Base-by-base conservation (phyloP, 805 yeast genomes). In the Candida oleophila region DNA sequence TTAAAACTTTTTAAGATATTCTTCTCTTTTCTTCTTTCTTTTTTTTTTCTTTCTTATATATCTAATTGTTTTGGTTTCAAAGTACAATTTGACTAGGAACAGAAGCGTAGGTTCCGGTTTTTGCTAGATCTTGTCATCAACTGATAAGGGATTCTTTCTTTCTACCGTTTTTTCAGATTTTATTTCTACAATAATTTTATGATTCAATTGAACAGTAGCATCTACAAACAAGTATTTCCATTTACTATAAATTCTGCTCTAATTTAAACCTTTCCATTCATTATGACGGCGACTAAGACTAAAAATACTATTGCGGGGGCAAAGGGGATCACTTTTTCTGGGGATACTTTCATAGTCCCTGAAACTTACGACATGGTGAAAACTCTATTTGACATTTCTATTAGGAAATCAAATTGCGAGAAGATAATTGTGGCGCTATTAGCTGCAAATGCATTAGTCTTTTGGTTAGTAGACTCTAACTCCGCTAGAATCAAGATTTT, bases 311-410 rank as follows among this genome's bases (percentile, higher is more conserved):
- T 60, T 14, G 38, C 55, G 12, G 67, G 66, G 1, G 64, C 68
- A 20, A 61, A 63, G 45, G 81, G 81, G 1, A 71, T 74, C 48
- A 73, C 80, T 28, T 69, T 72, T 50, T 53, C 58, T 12, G 80
- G 78, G 3, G 73, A 63, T 38, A 66, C 76, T 19, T 77, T 77
- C 51, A 55, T 62, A 28, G 77, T 74, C 33, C 87, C 87, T 1
- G 76, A 78, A 54, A 88, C 96, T 25, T 85, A 84, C 56, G 96
- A 88, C 60, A 87, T 88, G 94, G 85, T 88, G 30, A 75, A 89
- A 51, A 83, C 92, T 1, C 68, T 89, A 42, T 82, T 88, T 55
- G 92, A 88, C 66, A 94, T 95, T 2, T 77, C 84, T 1, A 64
- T 87, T 44, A 74, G 77, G 44, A 89, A 88, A 59, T 83, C 91